These are phyloP conservation scores for Cystofilobasidium ferigula DNA, from an alignment of 768 basidiomycete genomes.

Conservation along the genomic window DNA sequence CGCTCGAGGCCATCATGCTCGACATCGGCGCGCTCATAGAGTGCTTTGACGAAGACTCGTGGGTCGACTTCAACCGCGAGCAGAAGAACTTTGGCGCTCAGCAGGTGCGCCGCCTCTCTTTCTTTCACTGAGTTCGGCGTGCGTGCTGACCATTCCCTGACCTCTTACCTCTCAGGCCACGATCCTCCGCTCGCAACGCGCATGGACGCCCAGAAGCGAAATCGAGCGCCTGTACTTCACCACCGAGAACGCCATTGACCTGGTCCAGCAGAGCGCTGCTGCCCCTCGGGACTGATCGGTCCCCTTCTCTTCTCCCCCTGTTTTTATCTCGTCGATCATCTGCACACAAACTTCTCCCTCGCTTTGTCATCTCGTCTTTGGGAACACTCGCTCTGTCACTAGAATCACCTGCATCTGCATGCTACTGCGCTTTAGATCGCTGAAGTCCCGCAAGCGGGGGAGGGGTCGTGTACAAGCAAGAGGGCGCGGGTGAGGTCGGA, in stretches of 20 bases:
- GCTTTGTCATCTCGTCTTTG: no score
- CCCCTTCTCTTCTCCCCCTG: no score
- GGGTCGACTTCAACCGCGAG: conserved; percentile 82
- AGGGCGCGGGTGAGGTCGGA: no score
- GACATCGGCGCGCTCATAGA: conserved; percentile 79
- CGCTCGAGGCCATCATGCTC: conserved; percentile 70
- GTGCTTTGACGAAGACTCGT: conserved; percentile 70
- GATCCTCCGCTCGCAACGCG: conserved; percentile 89
- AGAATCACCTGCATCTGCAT: no score
- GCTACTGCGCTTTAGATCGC: no score
- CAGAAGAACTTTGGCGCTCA: conserved; percentile 94
- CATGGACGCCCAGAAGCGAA: conserved; percentile 82
- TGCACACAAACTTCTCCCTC: no score
- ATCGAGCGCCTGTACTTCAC: conserved; percentile 90
- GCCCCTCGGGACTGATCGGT: conserved; percentile 11
- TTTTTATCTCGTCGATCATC: no score
- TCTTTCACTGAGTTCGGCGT: not conserved
- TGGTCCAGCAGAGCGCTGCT: conserved; percentile 46
- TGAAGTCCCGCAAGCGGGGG: no score
- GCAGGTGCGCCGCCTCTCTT: conserved; percentile 51
- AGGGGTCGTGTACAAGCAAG: no score
- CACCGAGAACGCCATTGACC: conserved; percentile 76
- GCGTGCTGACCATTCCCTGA: not conserved
- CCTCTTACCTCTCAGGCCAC: conserved; percentile 54
- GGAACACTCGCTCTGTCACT: no score